A percentile compares a stretch with the other conserved stretches of the same genome.
Evolutionary conservation across 306 rosid species (phyloP).

Genomic region (Corylus americana): DNA sequence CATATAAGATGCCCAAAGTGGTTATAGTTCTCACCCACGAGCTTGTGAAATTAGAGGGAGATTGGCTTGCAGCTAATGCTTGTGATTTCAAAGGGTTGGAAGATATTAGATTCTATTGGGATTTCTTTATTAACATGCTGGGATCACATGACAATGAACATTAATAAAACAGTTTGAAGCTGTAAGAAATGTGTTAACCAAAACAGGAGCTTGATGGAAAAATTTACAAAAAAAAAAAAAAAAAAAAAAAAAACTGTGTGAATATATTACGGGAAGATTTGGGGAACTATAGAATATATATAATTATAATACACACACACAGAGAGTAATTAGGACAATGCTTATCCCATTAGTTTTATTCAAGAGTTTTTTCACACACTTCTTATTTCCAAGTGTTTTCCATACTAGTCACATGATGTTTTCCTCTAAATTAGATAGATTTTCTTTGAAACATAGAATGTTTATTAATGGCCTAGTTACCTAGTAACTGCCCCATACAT

Average conservation of each 20-base stretch:
- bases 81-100: neutral
- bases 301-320: neutral
- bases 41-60: neutral
- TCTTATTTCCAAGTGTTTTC: neutral
- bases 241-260: no score
- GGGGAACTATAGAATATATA: neutral
- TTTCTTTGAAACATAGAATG: neutral
- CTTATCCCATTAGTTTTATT: neutral
- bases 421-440: neutral
- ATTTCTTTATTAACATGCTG: neutral
- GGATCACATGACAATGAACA: neutral
- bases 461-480: neutral
- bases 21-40: neutral
- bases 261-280: neutral
- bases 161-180: slow-evolving; percentile 1
- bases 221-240: neutral
- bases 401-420: neutral
- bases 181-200: neutral
- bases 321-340: neutral
- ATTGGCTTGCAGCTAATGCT: neutral
- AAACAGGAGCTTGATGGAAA: neutral
- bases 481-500: neutral
- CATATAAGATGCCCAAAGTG: neutral
- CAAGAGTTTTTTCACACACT: neutral
- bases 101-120: neutral